These are phyloP conservation scores for Saxispiralis lemnorum DNA, from an alignment of 495 filamentous ascomycete genomes.

Conservation along the genomic window DNA sequence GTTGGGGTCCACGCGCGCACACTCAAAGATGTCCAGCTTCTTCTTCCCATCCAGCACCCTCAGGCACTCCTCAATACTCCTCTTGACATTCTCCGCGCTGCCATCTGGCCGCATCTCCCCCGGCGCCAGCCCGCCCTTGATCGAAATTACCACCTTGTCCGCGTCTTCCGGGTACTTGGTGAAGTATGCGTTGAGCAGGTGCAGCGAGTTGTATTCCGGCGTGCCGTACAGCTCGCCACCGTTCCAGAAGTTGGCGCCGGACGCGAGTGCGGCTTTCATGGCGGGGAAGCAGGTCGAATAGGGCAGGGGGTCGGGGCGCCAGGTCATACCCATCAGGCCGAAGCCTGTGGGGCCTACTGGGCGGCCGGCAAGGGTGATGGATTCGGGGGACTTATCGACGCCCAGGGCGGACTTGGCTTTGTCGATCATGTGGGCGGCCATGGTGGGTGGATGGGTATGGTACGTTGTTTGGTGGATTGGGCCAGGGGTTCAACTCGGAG, in stretches of 20 bases:
- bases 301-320: conserved; percentile 40
- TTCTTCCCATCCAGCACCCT: conserved; percentile 49
- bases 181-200: conserved; percentile 49
- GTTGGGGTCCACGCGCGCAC: conserved; percentile 50
- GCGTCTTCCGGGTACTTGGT: conserved; percentile 49
- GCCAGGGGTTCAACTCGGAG: no score
- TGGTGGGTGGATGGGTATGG: background rate
- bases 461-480: no score
- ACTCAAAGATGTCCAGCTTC: conserved; percentile 68
- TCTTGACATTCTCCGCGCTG: conserved; percentile 41
- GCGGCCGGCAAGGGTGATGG: conserved; percentile 15
- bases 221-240: conserved; percentile 67
- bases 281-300: conserved; percentile 48
- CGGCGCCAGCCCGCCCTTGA: conserved; percentile 42
- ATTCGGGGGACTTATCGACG: background rate
- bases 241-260: conserved; percentile 63
- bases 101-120: conserved; percentile 33
- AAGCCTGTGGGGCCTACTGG: conserved; percentile 22
- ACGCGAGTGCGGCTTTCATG: conserved; percentile 46
- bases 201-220: conserved; percentile 47
- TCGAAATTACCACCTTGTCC: conserved; percentile 42
- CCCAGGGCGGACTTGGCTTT: conserved; percentile 9
- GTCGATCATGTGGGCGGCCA: conserved; percentile 8
- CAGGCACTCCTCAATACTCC: conserved; percentile 50
- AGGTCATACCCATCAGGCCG: conserved; percentile 45